Base-by-base conservation (phyloP, 345 rosid species). In the Sisymbrium irio region DNA sequence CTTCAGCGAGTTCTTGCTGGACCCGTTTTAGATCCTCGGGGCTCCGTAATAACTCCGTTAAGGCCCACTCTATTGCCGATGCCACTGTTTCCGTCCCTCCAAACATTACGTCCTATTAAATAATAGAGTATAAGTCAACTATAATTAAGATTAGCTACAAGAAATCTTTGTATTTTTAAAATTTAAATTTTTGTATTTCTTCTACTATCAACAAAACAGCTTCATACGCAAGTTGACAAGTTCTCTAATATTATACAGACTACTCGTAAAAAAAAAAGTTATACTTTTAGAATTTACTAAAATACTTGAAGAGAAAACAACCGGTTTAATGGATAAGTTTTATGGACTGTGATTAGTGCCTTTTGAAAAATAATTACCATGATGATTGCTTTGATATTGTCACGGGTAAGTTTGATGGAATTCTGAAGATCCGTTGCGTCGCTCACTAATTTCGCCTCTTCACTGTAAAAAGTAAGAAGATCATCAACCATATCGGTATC, bases 31-130 rank as follows among this genome's bases (percentile, higher is more conserved):
- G 55, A 28, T 95, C 92, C 6, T 87, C 89, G 0, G 98, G 99
- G 54, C 85, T 86, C 50, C 72, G 87, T 90, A 95, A 78, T 61
- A 92, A 76, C 79, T 95, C 99, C 2, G 99, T 62, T 81, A 95
- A 50, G 33, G 88, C 86, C 99, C 99, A 95, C 57, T 95, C 99
- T 28, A 95, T 95, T 0, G 93, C 96, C 17, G 97, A 92, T 9
- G 98, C 99, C 56, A 95, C 99, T 7, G 99, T 95, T 70, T 92
- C 97, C 2, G 98, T 92, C 55, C 99, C 99, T 37, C 99, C 99
- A 72, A 95, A 95, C 99, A 95, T 95, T 30, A 95, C 99, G 69
- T 95, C 99, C 99, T 95, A 72, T 45, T 67, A 12, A 22, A 32
- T 9, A 49, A 22, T 9, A 1, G 60, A 54, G n/a, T n/a, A 75